Base-by-base conservation (phyloP, 371 early-diverging fungal species). In the Lichtheimia ornata region DNA sequence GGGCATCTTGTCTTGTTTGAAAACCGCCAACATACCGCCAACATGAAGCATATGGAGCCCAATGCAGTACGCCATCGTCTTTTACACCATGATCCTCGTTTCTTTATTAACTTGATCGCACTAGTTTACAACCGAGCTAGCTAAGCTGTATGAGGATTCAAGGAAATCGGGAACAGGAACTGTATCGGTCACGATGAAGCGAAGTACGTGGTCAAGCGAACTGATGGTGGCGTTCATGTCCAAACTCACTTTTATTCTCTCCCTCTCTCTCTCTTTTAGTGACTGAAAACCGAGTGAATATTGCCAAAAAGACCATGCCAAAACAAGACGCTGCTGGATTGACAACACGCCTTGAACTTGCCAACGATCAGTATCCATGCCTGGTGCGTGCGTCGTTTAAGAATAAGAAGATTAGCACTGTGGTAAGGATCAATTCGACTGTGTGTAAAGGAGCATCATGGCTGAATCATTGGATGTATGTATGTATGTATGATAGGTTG, bases 91-190 rank as follows among this genome's bases (percentile, higher is more conserved):
- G 47, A 45, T 43, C 6, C 41, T 61, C 50, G n/a, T 53, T 59
- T 42, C n/a, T 45, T 49, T 42, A 17, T 28, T 28, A 44, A 53
- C 30, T n/a, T 14, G 22, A 41, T 41, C 6, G 25, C 17, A 55
- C 25, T 59, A 77, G 77, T 77, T 77, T 58, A 78, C 81, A 9
- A 75, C 77, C 40, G 76, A 77, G 59, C 66, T 78, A n/a, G 81
- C 76, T 27, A 66, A 66, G 43, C 67, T 81, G 43, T 81, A 77
- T 52, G 73, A 77, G 65, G 64, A 64, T 53, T 67, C 78, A 25
- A 66, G 66, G 51, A 58, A 59, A 58, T 58, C 73, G 56, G 79
- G 81, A 64, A 72, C 73, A 58, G 79, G 81, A 64, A 73, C 67
- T 9, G 81, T 77, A 7, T 59, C 70, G 35, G 79, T 78, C 5